Conservation (phyloP, 2,329 filamentous ascomycete genomes). For the Septoria linicola region DNA sequence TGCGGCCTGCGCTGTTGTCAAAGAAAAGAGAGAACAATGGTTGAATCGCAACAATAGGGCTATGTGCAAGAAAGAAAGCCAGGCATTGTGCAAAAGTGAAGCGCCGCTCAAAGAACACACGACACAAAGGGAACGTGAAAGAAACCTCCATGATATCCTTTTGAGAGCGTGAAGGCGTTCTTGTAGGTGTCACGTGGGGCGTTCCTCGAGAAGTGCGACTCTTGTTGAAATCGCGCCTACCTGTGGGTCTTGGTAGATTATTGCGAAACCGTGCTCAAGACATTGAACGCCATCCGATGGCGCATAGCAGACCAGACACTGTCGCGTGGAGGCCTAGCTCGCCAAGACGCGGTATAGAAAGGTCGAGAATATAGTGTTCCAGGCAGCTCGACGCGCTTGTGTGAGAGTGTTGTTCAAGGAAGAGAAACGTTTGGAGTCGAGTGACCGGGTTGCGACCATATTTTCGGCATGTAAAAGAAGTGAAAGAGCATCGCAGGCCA, state of each 20-base stretch:
- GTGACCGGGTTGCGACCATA: constrained; percentile 9
- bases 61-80: constrained; percentile 19
- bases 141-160: constrained; percentile 1
- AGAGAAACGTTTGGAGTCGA: constrained; percentile 18
- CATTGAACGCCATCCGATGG: constrained; percentile 9
- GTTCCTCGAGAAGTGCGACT: constrained; percentile 16
- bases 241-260: constrained; percentile 17
- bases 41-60: constrained; percentile 21
- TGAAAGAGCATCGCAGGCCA: constrained; percentile 14
- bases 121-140: constrained; percentile 18
- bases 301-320: constrained; percentile 21
- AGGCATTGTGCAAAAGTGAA: constrained; percentile 18
- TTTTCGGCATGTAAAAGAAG: constrained; percentile 5
- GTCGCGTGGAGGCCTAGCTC: constrained; percentile 3
- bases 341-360: constrained; percentile 13
- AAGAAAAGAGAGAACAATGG: constrained; percentile 20
- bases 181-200: constrained; percentile 8
- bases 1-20: constrained; percentile 23
- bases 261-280: constrained; percentile 18
- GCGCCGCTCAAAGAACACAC: constrained; percentile 16
- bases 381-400: constrained; percentile 24
- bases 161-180: constrained; percentile 3
- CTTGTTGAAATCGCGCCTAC: constrained; percentile 15
- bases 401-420: constrained; percentile 19
- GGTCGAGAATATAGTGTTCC: constrained; percentile 23